A percentile compares a stretch with the other conserved stretches of the same genome.
Evolutionary conservation across 768 basidiomycete genomes (phyloP).

Genomic region (Gelatoporia subvermispora): DNA sequence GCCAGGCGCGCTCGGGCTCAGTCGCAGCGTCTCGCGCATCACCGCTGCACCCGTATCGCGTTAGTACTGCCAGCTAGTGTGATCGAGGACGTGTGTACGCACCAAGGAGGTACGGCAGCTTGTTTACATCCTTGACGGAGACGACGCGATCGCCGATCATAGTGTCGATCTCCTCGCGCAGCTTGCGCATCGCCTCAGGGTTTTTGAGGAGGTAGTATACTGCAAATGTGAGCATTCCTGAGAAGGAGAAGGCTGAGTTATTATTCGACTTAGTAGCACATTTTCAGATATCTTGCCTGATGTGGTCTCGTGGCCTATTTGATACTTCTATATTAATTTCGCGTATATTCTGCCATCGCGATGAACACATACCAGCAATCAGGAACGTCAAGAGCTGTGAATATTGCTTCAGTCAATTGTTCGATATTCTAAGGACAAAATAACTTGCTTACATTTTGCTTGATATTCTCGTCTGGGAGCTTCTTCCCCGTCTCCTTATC

Average conservation of each 20-base stretch:
- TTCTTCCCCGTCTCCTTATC: conserved; percentile 40
- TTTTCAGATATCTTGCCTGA: conserved; percentile 25
- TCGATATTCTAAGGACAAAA: neutral
- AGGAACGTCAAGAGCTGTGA: conserved; percentile 44
- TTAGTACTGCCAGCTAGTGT: conserved; percentile 24
- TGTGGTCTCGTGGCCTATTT: conserved; percentile 32
- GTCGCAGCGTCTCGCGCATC: conserved; percentile 32
- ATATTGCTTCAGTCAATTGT: neutral
- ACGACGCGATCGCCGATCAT: conserved; percentile 36
- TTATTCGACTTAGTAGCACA: too few relatives aligned
- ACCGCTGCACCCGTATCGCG: conserved; percentile 24
- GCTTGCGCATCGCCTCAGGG: conserved; percentile 36
- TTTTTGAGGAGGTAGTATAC: conserved; percentile 41
- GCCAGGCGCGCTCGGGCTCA: conserved; percentile 33
- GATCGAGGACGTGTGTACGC: neutral
- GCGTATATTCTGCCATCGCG: neutral
- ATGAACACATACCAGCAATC: conserved; percentile 33
- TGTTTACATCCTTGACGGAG: conserved; percentile 33
- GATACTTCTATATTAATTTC: neutral
- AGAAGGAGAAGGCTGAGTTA: neutral
- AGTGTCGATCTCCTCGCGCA: conserved; percentile 43
- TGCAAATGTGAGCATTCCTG: conserved; percentile 36
- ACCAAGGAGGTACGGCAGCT: conserved; percentile 40
- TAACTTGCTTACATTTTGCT: conserved; percentile 30
- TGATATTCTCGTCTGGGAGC: conserved; percentile 37